Conservation (phyloP, 2,329 filamentous ascomycete species). For the Cadophora gregata region DNA sequence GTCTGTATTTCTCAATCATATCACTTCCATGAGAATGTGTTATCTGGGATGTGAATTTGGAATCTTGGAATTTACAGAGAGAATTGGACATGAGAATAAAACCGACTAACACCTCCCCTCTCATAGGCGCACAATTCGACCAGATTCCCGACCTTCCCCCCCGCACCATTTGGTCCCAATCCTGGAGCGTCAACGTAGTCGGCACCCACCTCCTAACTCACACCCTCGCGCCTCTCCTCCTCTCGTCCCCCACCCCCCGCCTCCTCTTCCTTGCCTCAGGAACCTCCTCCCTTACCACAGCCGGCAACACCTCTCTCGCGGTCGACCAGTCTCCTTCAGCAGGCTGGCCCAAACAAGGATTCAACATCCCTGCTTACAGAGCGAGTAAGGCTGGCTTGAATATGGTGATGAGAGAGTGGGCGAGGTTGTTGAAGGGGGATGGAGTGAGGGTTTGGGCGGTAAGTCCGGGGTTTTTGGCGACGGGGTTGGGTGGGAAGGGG, state of each 20-base stretch:
- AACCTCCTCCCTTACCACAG: slow-evolving; percentile 44
- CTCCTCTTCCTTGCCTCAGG: slow-evolving; percentile 53
- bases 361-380: slow-evolving; percentile 47
- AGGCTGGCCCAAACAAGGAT: slow-evolving; percentile 51
- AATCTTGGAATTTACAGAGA: no score
- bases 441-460: slow-evolving; percentile 57
- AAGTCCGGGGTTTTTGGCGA: slow-evolving; percentile 56
- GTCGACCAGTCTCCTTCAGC: slow-evolving; percentile 33
- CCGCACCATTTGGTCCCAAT: slow-evolving; percentile 36
- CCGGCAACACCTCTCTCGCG: slow-evolving; percentile 37
- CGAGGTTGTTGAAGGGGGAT: slow-evolving; percentile 51
- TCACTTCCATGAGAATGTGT: no score
- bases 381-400: slow-evolving; percentile 53
- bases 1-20: no score
- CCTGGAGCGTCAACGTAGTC: slow-evolving; percentile 45
- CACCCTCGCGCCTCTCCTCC: slow-evolving; percentile 45
- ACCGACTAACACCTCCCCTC: background rate
- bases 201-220: slow-evolving; percentile 43
- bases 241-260: slow-evolving; percentile 51
- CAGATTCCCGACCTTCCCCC: slow-evolving; percentile 32
- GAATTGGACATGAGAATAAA: background rate
- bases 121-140: slow-evolving; percentile 30
- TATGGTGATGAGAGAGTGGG: slow-evolving; percentile 56
- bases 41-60: no score
- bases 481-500: slow-evolving; percentile 49